Evolutionary conservation across 345 rosid genomes (phyloP).

Genomic region (Linum trigynum): DNA sequence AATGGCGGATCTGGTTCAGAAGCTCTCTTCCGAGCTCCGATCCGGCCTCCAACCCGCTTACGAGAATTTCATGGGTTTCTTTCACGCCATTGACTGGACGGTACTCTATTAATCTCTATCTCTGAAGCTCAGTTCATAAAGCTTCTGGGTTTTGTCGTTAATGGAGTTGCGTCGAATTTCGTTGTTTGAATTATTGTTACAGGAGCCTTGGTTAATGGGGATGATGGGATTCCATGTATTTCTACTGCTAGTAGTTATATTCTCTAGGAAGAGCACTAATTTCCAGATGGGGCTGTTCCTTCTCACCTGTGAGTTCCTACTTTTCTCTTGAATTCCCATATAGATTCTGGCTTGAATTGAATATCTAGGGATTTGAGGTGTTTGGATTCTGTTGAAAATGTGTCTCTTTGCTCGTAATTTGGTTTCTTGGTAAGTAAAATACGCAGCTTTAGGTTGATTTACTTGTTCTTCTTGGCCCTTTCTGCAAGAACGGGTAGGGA

Average conservation of each 20-base stretch:
- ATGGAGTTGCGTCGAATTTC: background rate
- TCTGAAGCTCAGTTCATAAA: no score
- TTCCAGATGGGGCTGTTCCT: slow-evolving; percentile 84
- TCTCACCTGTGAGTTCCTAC: slow-evolving; percentile 48
- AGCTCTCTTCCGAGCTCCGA: slow-evolving; percentile 68
- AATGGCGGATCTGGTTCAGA: slow-evolving; percentile 77
- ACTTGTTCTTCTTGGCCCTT: background rate
- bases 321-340: background rate
- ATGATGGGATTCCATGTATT: slow-evolving; percentile 51
- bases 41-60: slow-evolving; percentile 69
- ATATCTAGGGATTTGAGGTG: background rate
- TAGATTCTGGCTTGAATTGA: background rate
- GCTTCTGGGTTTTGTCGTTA: background rate
- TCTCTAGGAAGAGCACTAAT: slow-evolving; percentile 59
- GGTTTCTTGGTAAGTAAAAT: no score
- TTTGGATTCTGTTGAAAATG: background rate
- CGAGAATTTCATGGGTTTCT: slow-evolving; percentile 70
- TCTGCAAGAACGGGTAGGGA: background rate
- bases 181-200: background rate
- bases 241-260: slow-evolving; percentile 39
- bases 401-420: background rate
- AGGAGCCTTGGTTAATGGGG: slow-evolving; percentile 83
- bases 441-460: no score
- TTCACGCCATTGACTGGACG: slow-evolving; percentile 95
- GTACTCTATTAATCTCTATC: slow-evolving; percentile 19